Evolutionary conservation across 768 basidiomycete species (phyloP), one percentile per base, ranked within the genome.

Genomic region (Psilocybe cyanescens): DNA sequence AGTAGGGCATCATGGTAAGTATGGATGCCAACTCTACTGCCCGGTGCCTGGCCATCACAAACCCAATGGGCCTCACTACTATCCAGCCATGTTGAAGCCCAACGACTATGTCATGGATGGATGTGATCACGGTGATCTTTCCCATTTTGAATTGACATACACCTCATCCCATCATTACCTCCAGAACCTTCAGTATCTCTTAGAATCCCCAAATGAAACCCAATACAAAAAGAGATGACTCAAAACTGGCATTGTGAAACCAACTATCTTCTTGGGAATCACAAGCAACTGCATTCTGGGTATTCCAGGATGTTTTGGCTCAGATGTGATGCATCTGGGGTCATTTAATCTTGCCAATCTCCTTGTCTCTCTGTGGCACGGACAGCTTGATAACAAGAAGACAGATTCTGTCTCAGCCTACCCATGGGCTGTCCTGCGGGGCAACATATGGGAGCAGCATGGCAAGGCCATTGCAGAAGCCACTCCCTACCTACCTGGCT

Each of bases 281-380:
- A 9, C 8, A 16, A 41, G 39, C 17, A 19, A 49, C 48, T 14
- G n/a, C 35, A 35, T 35, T 9, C 67, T 76, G 16, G 64, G 67
- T 0, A 60, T 77, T 48, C 76, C 78, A 0, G 51, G 55, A 0
- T 71, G 70, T 31, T 80, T 78, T 53, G 50, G 63, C 9, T 62
- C 62, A 0, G 79, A 82, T 51, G 57, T 76, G 16, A 81, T 81
- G 78, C 81, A 83, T 62, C 67, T 76, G 1, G 59, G 62, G 3
- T 39, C 59, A 5, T 65, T 83, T 8, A 83, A 82, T 65, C 24
- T 80, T 1, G 52, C 74, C 1, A 79, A 82, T 44, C 70, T 79
- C 8, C 37, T 77, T 11, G 24, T 80, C 41, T 46, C 59, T 1
- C 68, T 80, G 1, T 79, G 77, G 77, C 68, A 72, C 6, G 75